Evolutionary conservation across 2,329 filamentous ascomycete species (phyloP), one percentile per base, ranked within the genome.

Genomic region (Botrytis porri): DNA sequence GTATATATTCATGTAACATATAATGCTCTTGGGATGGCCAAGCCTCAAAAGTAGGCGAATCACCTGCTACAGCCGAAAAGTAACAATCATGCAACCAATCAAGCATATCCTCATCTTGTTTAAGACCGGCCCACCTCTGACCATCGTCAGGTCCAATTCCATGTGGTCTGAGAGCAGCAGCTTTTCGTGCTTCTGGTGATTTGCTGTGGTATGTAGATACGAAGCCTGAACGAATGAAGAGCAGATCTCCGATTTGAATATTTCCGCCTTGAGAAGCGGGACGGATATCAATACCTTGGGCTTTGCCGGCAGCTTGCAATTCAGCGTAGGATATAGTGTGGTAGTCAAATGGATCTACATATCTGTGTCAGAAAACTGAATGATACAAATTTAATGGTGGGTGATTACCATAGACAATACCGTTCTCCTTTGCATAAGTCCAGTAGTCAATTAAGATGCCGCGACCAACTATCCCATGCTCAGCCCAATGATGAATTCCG

Each of bases 191-290:
- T 35, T 84, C 82, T n/a, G 77, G 75, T 6, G 81, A 78, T 71
- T 83, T 83, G 1, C 82, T 79, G 43, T 79, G 67, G 71, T 80
- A 80, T 6, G 76, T 76, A 45, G 79, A 79, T 75, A 84, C 84
- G 77, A 84, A 88, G 18, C 86, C 85, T 75, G 80, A 83, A 10
- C 86, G 84, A 39, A 87, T 81, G 75, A 88, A 81, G 4, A 88
- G 79, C 48, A 88, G 84, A 75, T 88, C 86, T 16, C 86, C 86
- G 71, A 87, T 85, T n/a, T 82, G 79, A 43, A 87, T 80, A 75
- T 85, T 81, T 0, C 85, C 86, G 14, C 84, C 84, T 77, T 88
- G 85, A 5, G 82, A 70, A 16, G 76, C 75, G 14, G 79, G 79
- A 29, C 79, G 74, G n/a, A 80, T 79, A 39, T 80, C 78, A 14